Evolutionary conservation across 2,329 filamentous ascomycete genomes (phyloP).

Genomic region (Arthrobotrys iridis): DNA sequence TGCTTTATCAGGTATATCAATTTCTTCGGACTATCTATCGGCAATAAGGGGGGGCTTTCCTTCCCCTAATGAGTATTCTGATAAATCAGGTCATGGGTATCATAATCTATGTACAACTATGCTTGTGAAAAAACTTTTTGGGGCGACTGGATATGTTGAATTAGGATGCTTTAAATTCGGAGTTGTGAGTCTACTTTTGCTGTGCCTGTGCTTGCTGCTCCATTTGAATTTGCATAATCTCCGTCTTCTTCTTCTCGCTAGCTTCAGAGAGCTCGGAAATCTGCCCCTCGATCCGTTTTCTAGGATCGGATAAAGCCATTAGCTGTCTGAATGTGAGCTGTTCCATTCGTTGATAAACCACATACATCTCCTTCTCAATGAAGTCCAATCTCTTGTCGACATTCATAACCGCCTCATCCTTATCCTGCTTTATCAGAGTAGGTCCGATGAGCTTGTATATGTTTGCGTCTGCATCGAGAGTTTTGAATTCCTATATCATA

Average conservation of each 20-base stretch:
- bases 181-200: conserved; percentile 22
- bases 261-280: conserved; percentile 73
- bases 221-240: conserved; percentile 67
- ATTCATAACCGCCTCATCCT: conserved; percentile 85
- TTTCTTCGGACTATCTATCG: no score
- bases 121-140: conserved; percentile 16
- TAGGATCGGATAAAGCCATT: conserved; percentile 59
- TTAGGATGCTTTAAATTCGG: not conserved
- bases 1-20: not conserved
- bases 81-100: conserved; percentile 22
- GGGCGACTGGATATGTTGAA: not conserved
- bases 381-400: conserved; percentile 92
- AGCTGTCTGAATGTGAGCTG: not conserved
- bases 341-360: not conserved
- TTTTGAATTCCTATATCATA: conserved; percentile 76
- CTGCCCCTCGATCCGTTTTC: conserved; percentile 73
- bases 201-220: conserved; percentile 60
- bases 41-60: no score
- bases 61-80: no score
- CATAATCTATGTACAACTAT: conserved; percentile 44
- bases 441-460: conserved; percentile 98
- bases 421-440: conserved; percentile 93
- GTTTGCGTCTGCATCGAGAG: conserved; percentile 79
- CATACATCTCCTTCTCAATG: conserved; percentile 92
- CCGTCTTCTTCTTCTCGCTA: conserved; percentile 72